Evolutionary conservation across 768 basidiomycete genomes (phyloP), one percentile per base, ranked within the genome.

Genomic region (Suillus sp.): DNA sequence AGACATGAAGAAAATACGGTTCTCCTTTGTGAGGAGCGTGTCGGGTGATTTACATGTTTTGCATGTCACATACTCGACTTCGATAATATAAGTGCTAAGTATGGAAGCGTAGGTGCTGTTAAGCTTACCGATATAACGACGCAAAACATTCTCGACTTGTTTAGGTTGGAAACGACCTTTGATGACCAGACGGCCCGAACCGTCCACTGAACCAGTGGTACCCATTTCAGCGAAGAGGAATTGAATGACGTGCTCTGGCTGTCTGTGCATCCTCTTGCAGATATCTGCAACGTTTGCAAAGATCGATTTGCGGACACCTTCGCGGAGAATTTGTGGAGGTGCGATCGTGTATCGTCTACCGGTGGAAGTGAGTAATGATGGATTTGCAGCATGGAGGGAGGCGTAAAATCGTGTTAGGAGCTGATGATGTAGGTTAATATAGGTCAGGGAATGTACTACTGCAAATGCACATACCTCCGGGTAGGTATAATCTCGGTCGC

Each of bases 1-100:
- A 0, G 92, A 84, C 86, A 93, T 92, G 85, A 99, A 99, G 84
- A 96, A 98, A 74, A 99, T 93, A 78, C 97, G 93, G 77, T 97
- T 97, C 80, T 99, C 96, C 78, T 99, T 99, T 34, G 91, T 90
- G 42, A 99, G 86, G 22, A 97, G 86, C 2, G 97, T 99, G 76
- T 99, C 97, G 51, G 93, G 93, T 1, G 96, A 98, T 80, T 98
- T 99, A 85, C 97, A 99, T 45, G 96, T 99, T 79, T 97, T 96
- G 86, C 97, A 99, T 43, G 96, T 96, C 65, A 98, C 96, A 78
- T 98, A 99, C 80, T 98, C 96, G 65, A 96, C 96, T 96, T 57
- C 68, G 14, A 64, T 48, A 43, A 25, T 40, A 25, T 48, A 37
- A 37, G 38, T 58, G 22, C 47, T 27, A 48, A 48, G 47, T 4